A percentile compares a stretch with the other conserved stretches of the same genome.
These are phyloP conservation scores for Vigna unguiculata DNA, from an alignment of 306 rosid species.

Conservation along the genomic window DNA sequence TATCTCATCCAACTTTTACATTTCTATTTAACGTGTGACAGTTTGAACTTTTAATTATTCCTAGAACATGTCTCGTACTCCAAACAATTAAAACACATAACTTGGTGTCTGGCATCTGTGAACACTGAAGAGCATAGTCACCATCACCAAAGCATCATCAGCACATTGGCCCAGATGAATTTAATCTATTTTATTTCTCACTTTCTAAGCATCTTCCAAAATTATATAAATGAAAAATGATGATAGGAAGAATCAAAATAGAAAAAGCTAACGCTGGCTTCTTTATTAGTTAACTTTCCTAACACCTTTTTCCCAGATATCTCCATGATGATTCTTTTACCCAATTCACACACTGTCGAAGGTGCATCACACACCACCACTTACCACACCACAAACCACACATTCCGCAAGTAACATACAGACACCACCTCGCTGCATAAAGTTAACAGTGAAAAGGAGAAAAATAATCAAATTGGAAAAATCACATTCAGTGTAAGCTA, in stretches of 20 bases:
- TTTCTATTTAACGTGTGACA: too few relatives aligned
- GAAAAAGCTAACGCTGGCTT: not conserved
- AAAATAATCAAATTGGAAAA: not conserved
- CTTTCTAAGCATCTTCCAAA: not conserved
- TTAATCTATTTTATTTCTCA: not conserved
- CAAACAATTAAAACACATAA: not conserved
- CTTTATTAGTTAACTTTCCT: not conserved
- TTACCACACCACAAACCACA: not conserved
- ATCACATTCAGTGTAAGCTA: conserved; percentile 14
- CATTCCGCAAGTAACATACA: not conserved
- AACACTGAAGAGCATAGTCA: not conserved
- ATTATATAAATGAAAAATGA: not conserved
- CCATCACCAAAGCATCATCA: not conserved
- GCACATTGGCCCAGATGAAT: not conserved
- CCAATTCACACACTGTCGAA: conserved; percentile 11
- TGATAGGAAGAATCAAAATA: not conserved
- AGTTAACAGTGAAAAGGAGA: conserved; percentile 19
- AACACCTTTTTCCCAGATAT: conserved; percentile 34
- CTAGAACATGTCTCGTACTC: too few relatives aligned
- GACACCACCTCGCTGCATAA: conserved; percentile 18
- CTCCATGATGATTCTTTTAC: conserved; percentile 45
- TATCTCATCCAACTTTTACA: too few relatives aligned
- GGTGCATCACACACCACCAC: not conserved
- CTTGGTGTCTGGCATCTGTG: not conserved
- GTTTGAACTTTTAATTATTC: too few relatives aligned